Percentiles rank a stretch among this genome's conserved stretches.
These are phyloP conservation scores for Tolypocladium cylindrosporum DNA, from an alignment of 2,329 filamentous ascomycete species.

Conservation along the genomic window DNA sequence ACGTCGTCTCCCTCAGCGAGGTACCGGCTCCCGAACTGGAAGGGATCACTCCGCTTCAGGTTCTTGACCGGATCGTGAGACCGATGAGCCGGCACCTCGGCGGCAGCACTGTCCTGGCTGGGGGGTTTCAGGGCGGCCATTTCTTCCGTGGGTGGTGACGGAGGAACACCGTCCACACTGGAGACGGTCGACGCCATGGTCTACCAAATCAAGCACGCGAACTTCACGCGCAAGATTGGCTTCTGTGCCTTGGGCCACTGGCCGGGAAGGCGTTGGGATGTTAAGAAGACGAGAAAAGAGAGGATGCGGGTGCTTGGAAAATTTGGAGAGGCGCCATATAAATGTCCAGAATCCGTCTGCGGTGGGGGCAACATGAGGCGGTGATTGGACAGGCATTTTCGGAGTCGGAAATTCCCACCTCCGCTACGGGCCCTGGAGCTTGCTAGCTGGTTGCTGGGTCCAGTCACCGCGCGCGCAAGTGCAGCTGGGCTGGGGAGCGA, in stretches of 20 bases:
- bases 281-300: neutral
- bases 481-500: neutral
- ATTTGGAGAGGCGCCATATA: neutral
- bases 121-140: constrained; percentile 11
- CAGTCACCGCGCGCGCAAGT: neutral
- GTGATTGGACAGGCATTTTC: neutral
- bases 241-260: neutral
- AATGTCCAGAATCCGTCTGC: neutral
- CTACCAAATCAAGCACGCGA: neutral
- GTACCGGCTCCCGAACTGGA: constrained; percentile 86
- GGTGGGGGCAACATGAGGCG: neutral
- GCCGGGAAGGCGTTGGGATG: neutral
- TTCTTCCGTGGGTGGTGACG: constrained; percentile 10
- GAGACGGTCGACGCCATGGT: constrained; percentile 1
- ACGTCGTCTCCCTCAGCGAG: constrained; percentile 79
- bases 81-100: constrained; percentile 45
- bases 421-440: neutral
- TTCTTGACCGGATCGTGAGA: constrained; percentile 65
- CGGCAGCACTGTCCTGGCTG: constrained; percentile 3
- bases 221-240: neutral
- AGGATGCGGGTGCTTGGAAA: neutral
- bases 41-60: constrained; percentile 82
- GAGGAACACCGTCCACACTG: neutral
- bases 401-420: neutral
- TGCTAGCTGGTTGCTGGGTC: neutral